A percentile compares a stretch with the other conserved stretches of the same genome.
phyloP scores from a whole-genome alignment of 2,329 filamentous ascomycete genomes.

The Arthrobotrys sphaeroides region DNA sequence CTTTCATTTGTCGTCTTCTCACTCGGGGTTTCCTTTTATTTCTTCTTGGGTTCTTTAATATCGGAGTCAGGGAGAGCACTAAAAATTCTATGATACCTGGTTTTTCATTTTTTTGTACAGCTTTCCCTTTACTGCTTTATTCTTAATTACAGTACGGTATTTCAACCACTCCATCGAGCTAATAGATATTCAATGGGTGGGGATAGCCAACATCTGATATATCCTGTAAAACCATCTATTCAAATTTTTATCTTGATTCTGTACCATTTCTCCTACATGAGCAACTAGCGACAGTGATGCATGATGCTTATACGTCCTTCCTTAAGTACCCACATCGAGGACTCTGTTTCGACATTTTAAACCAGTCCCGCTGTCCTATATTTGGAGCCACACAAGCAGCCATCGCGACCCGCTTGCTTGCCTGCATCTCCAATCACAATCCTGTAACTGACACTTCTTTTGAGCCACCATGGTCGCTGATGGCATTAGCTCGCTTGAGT shows the following conservation, averaged over 20 bases:
- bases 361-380: constrained; percentile 1
- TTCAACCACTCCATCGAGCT: constrained; percentile 2
- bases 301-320: neutral
- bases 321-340: too few species aligned
- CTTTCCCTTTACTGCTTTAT: constrained; percentile 2
- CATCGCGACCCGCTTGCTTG: neutral
- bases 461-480: neutral
- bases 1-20: constrained; percentile 45
- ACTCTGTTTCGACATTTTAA: neutral
- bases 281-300: neutral
- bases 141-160: constrained; percentile 6
- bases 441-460: constrained; percentile 2
- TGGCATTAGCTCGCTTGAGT: neutral
- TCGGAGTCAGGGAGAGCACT: constrained; percentile 46
- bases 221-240: constrained; percentile 4
- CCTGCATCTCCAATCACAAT: neutral
- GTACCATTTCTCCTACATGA: neutral
- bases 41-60: constrained; percentile 37
- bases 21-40: constrained; percentile 8
- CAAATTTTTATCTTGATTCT: neutral
- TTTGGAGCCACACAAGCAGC: neutral
- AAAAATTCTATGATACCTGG: constrained; percentile 51
- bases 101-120: constrained; percentile 45
- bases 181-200: neutral
- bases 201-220: neutral